These are phyloP conservation scores for Fistulifera pelliculosa DNA, from an alignment of 108 stramenopile genomes.

Conservation along the genomic window DNA sequence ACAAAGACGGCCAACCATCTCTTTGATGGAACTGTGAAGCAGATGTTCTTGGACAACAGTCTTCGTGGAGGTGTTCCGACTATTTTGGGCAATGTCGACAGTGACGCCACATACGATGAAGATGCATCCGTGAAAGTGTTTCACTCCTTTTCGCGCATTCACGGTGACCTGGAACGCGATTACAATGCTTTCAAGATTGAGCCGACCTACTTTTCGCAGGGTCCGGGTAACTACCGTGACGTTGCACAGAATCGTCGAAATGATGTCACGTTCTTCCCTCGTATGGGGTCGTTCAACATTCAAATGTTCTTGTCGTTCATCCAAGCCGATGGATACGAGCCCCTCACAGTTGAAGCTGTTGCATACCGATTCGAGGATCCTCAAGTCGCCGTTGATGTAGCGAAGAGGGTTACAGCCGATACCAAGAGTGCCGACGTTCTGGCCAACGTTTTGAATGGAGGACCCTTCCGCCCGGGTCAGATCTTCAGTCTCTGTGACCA, in stretches of 20 bases:
- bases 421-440: conserved; percentile 48
- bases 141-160: conserved; percentile 90
- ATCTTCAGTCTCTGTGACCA: conserved; percentile 74
- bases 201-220: conserved; percentile 84
- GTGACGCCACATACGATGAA: conserved; percentile 60
- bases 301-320: conserved; percentile 86
- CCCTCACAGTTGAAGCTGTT: conserved; percentile 87
- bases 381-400: conserved; percentile 48
- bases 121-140: conserved; percentile 79
- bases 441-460: conserved; percentile 51
- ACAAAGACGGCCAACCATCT: conserved; percentile 80
- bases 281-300: conserved; percentile 81
- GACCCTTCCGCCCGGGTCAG: conserved; percentile 90
- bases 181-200: conserved; percentile 94
- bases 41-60: conserved; percentile 92
- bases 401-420: conserved; percentile 49
- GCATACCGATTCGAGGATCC: conserved; percentile 56
- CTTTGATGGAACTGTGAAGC: conserved; percentile 86
- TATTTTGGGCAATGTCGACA: conserved; percentile 78
- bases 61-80: conserved; percentile 92
- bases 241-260: conserved; percentile 93
- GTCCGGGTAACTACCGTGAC: conserved; percentile 95
- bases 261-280: conserved; percentile 84
- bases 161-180: conserved; percentile 96
- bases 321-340: conserved; percentile 96